Evolutionary conservation across 805 yeast genomes (phyloP), one percentile per base, ranked within the genome.

Genomic region (Saccharomycopsis amapae): DNA sequence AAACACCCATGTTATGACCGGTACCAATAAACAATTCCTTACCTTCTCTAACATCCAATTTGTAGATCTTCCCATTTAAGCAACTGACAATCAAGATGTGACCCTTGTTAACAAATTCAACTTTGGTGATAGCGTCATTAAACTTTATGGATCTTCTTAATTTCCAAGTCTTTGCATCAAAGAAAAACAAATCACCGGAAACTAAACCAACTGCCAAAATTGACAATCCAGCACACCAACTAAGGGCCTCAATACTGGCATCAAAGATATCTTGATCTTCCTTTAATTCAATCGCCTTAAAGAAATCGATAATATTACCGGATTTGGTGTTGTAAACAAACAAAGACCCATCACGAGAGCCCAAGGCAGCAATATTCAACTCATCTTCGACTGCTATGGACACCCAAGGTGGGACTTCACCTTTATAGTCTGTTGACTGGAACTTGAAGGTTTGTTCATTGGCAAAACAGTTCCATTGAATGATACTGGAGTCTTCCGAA

Each of bases 1-100:
- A 72, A 17, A 93, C 80, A 52, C 97, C 97, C 84, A 85, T 85
- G 63, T 83, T 84, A 62, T 93, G 98, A 19, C 98, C 99, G 34
- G 78, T 78, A 53, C 94, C 93, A 28, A 73, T 81, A 66, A 82
- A 84, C 48, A 82, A 64, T 57, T 77, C 80, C 28, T 47, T 42
- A 48, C 95, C 95, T 2, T 88, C 81, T 66, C 96, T 80, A 5
- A 84, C 80, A 63, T 93, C 97, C 84, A 87, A 88, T 62, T 82
- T 79, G 64, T 81, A 81, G 30, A 93, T 76, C 55, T 75, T 76
- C 48, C 97, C 97, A 60, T 88, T 84, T 81, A 86, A 85, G 46
- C 85, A 76, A 4, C 87, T 71, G 0, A 82, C 93, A 32, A 83
- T 64, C 46, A 93, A 67, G 32, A 66, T 53, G 10, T 86, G 82